phyloP scores from a whole-genome alignment of 139 green algal genomes.

The Micromonas commoda region DNA sequence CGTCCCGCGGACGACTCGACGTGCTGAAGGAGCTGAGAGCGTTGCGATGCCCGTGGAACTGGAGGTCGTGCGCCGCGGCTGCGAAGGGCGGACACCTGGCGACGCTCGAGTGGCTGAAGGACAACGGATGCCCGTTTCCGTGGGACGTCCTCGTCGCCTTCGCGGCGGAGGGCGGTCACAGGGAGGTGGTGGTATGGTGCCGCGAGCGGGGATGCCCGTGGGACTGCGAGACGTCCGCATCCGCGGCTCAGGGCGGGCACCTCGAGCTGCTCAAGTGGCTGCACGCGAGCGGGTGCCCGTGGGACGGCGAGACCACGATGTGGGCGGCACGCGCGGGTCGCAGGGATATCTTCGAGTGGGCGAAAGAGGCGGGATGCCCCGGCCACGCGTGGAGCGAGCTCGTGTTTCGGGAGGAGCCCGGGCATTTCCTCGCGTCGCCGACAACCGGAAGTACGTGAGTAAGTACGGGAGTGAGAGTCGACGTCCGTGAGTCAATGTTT shows the following conservation, averaged over 20 bases:
- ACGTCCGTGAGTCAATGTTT: too few relatives aligned
- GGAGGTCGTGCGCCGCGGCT: not conserved
- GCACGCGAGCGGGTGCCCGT: slow-evolving; percentile 1
- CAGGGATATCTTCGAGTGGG: too few relatives aligned
- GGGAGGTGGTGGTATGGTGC: slow-evolving; percentile 18
- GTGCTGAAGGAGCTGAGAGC: too few relatives aligned
- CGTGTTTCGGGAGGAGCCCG: too few relatives aligned
- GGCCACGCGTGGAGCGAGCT: too few relatives aligned
- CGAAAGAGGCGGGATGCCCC: too few relatives aligned
- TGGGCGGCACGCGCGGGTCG: too few relatives aligned
- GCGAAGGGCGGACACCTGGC: slow-evolving; percentile 7
- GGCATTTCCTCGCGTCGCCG: too few relatives aligned
- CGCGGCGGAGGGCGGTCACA: slow-evolving; percentile 15
- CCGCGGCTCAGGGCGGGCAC: slow-evolving; percentile 19
- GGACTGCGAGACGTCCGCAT: not conserved
- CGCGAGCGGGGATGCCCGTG: slow-evolving; percentile 21
- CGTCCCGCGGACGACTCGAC: too few relatives aligned
- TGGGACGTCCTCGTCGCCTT: not conserved
- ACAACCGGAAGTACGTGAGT: too few relatives aligned
- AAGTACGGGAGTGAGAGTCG: too few relatives aligned
- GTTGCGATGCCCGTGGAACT: slow-evolving; percentile 30
- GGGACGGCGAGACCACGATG: too few relatives aligned
- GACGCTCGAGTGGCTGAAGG: slow-evolving; percentile 19
- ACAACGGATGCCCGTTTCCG: slow-evolving; percentile 19
- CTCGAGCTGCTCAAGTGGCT: slow-evolving; percentile 19